Evolutionary conservation across 495 filamentous ascomycete genomes (phyloP).

Genomic region (Hypoxylon cercidicola): DNA sequence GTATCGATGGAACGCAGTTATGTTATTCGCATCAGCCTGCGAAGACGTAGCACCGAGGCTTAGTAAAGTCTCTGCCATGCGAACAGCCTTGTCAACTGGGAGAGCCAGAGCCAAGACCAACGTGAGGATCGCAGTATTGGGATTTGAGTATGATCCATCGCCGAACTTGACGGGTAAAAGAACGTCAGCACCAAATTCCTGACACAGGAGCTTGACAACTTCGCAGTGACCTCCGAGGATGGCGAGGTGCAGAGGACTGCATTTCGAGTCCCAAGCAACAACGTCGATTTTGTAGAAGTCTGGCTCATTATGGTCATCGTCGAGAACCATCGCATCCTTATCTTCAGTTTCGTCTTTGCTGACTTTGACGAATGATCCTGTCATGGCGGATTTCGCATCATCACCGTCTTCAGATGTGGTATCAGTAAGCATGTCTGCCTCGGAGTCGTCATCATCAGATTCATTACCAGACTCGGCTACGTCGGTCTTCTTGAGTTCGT

Average conservation of each 20-base stretch:
- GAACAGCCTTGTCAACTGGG: constrained; percentile 65
- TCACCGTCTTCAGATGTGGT: constrained; percentile 49
- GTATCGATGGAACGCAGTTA: constrained; percentile 68
- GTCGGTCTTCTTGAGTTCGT: constrained; percentile 18
- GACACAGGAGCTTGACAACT: constrained; percentile 73
- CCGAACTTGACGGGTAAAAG: constrained; percentile 73
- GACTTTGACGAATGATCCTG: constrained; percentile 76
- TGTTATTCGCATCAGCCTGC: constrained; percentile 70
- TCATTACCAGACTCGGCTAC: constrained; percentile 41
- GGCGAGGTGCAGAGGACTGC: constrained; percentile 78
- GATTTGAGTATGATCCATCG: constrained; percentile 53
- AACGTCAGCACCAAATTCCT: constrained; percentile 78
- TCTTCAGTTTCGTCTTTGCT: constrained; percentile 50
- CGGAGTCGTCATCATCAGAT: constrained; percentile 45
- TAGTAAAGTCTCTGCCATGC: constrained; percentile 71
- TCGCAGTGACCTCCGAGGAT: constrained; percentile 75
- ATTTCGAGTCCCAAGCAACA: constrained; percentile 76
- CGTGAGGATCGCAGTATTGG: constrained; percentile 68
- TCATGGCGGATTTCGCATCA: constrained; percentile 60
- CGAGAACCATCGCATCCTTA: constrained; percentile 47
- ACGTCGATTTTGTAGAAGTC: constrained; percentile 83
- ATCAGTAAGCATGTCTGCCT: constrained; percentile 52
- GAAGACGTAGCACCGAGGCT: constrained; percentile 75
- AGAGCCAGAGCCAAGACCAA: constrained; percentile 69
- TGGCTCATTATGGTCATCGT: constrained; percentile 71